Evolutionary conservation across 495 filamentous ascomycete species (phyloP), one percentile per base, ranked within the genome.

Genomic region (Neurospora intermedia): DNA sequence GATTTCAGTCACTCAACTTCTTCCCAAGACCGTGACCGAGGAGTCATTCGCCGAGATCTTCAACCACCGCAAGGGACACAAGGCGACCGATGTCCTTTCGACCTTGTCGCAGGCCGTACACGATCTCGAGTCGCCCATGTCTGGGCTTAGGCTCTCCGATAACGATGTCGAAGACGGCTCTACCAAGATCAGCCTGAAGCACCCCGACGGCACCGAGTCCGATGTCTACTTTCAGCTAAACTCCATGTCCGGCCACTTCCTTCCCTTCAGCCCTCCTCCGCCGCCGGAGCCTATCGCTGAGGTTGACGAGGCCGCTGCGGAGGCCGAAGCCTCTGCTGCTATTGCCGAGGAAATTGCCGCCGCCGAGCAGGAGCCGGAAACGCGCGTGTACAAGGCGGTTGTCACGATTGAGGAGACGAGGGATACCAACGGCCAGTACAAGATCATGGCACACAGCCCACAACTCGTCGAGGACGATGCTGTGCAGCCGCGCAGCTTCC

Each of bases 1-100:
- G 6, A 94, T 99, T 76, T 96, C 93, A 71, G 87, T 97, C 77
- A 94, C 92, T 39, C 88, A 89, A 74, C 88, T 90, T 70, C 87
- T 96, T 69, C 95, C 95, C 54, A 89, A 90, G 46, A 83, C 88
- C 15, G 87, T 93, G 48, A 91, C 89, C 59, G 82, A 88, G 69
- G 90, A 91, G 80, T 86, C 89, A 45, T 97, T 97, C 78, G 89
- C 92, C 72, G 84, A 90, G 45, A 93, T 97, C 76, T 97, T 98
- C 80, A 84, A 89, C 39, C 75, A 86, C 4, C 89, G 87, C 54
- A 87, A 87, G 69, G 75, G 82, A 9, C 82, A 81, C 76, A 79
- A 82, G 70, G 85, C 84, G 42, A 83, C 86, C 46, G 90, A 97
- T 76, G 91, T 96, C 31, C 90, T 95, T 72, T 88, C 91, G 77